Evolutionary conservation across 2,329 filamentous ascomycete species (phyloP), one percentile per base, ranked within the genome.

Genomic region (Curvularia sp.): DNA sequence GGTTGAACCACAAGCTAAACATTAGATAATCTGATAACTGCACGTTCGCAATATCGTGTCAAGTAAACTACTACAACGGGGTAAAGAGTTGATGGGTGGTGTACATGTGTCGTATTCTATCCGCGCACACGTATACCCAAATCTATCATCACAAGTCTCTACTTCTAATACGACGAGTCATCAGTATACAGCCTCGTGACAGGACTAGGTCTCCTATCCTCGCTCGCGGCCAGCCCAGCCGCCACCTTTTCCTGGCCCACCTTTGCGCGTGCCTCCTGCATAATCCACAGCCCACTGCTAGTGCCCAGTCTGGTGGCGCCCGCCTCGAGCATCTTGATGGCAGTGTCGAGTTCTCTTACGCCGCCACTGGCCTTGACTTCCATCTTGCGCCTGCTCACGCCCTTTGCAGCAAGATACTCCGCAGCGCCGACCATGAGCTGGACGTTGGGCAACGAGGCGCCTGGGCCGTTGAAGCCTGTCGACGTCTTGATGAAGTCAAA

Each of bases 401-500:
- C 63, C 65, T 61, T 71, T 62, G 55, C 76, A 27, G 65, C 78
- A n/a, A 83, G 65, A 34, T 74, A 74, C 63, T 82, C 79, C 10
- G 80, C 81, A 3, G 79, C 80, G 9, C 78, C 77, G 12, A 79
- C 78, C 85, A 87, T 87, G 27, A 85, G 69, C 48, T 78, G 74
- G 23, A 88, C 83, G 65, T 85, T 76, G 50, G 83, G 80, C 15
- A 81, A 74, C 34, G 70, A 81, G 0, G 85, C 85, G 8, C 85
- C 84, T 1, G 78, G 76, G 0, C 85, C 85, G 49, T 81, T 80
- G 71, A 86, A 87, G 1, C 86, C 86, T 1, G 86, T 87, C 28
- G 80, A 83, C 0, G 86, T 87, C 75, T 87, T 87, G 60, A 88
- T 82, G 61, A 81, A 87, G 64, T 87, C 84, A 47, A 83, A 83